Conservation (phyloP, 345 rosid genomes). For the Pugionium dolabratum region DNA sequence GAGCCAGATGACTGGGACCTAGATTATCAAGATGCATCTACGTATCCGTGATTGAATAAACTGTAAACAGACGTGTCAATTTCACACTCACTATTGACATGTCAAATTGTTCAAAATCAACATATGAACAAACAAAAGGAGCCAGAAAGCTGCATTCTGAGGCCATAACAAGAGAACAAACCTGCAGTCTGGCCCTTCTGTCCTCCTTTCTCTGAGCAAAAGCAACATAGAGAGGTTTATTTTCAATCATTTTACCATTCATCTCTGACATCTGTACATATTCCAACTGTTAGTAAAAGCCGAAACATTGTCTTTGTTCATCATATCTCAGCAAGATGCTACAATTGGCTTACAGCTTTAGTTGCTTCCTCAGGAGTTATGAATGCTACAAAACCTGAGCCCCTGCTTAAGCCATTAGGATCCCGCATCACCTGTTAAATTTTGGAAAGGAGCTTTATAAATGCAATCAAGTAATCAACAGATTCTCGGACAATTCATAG, state of each 20-base stretch:
- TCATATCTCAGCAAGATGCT: not conserved
- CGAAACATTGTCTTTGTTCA: not conserved
- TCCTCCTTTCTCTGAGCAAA: conserved; percentile 43
- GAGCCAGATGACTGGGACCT: conserved; percentile 7
- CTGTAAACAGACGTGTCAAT: not conserved
- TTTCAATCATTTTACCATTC: conserved; percentile 43
- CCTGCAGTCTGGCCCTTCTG: conserved; percentile 43
- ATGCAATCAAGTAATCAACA: not conserved
- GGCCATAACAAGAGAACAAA: conserved; percentile 13
- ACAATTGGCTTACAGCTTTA: conserved; percentile 65
- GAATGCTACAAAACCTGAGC: conserved; percentile 84
- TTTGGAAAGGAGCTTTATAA: not conserved
- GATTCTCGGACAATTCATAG: not conserved
- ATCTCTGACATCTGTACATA: conserved; percentile 36
- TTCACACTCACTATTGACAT: not conserved
- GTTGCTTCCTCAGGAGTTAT: conserved; percentile 79
- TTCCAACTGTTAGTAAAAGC: not conserved
- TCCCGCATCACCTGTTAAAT: conserved; percentile 76
- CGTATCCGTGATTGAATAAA: conserved; percentile 3
- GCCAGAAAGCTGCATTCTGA: not conserved
- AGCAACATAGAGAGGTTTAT: conserved; percentile 45
- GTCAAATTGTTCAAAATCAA: not conserved
- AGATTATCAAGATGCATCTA: conserved; percentile 14
- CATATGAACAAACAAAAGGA: not conserved
- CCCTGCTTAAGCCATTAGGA: conserved; percentile 71